phyloP scores from a whole-genome alignment of 495 filamentous ascomycete species.

The Wilcoxina mikolae region DNA sequence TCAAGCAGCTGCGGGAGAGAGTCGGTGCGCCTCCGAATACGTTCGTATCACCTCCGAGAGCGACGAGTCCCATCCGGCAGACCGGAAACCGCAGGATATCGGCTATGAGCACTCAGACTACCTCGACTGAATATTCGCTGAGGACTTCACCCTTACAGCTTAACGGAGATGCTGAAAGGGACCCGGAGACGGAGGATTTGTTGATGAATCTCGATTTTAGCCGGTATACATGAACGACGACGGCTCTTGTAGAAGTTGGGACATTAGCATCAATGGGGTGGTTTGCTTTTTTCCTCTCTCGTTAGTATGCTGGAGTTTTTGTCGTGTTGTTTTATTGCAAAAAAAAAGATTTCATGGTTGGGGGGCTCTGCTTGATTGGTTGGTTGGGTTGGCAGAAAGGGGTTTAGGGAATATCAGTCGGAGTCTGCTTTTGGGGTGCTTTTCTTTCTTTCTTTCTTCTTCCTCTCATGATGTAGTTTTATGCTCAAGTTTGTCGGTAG shows the following conservation, averaged over 20 bases:
- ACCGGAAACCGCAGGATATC: conserved; percentile 17
- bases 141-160: conserved; percentile 16
- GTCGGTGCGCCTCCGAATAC: conserved; percentile 16
- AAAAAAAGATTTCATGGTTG: conserved; percentile 4
- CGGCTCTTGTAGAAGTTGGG: not conserved
- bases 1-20: conserved; percentile 61
- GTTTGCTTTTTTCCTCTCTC: not conserved
- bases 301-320: not conserved
- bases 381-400: not conserved
- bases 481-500: no score
- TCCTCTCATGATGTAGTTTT: no score
- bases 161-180: conserved; percentile 17
- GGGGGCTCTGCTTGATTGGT: not conserved
- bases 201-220: conserved; percentile 25
- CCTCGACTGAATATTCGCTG: conserved; percentile 13
- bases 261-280: not conserved
- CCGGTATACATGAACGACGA: conserved; percentile 21
- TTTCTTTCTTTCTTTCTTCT: conserved; percentile 7
- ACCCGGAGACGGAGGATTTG: conserved; percentile 25
- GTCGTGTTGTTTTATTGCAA: not conserved
- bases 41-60: conserved; percentile 8
- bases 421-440: not conserved
- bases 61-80: conserved; percentile 9
- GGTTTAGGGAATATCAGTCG: not conserved
- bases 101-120: conserved; percentile 20